Conservation (phyloP, 2,329 filamentous ascomycete genomes). For the Colletotrichum agaves region DNA sequence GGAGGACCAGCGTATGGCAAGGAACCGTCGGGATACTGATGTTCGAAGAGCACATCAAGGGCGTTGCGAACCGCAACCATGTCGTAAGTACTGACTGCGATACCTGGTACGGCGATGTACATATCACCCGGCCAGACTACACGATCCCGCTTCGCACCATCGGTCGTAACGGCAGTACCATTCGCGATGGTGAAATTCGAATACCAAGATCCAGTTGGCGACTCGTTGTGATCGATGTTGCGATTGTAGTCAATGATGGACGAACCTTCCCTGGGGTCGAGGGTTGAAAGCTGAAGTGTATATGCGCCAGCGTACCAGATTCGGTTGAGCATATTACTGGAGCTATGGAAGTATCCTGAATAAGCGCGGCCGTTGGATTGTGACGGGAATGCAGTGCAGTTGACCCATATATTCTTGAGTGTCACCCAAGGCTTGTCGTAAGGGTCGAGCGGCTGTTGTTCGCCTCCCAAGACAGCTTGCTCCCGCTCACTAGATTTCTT, state of each 20-base stretch:
- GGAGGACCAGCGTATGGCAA: constrained; percentile 63
- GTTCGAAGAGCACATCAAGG: constrained; percentile 53
- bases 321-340: constrained; percentile 56
- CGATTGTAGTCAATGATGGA: constrained; percentile 50
- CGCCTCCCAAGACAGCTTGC: constrained; percentile 38
- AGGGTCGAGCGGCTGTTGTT: neutral
- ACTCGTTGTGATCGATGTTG: constrained; percentile 44
- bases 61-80: constrained; percentile 57
- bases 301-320: constrained; percentile 57
- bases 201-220: constrained; percentile 48
- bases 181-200: constrained; percentile 47
- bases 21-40: constrained; percentile 54
- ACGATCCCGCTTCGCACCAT: constrained; percentile 66
- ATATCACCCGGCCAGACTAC: constrained; percentile 69
- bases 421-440: constrained; percentile 44
- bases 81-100: constrained; percentile 37
- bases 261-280: constrained; percentile 48
- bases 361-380: constrained; percentile 59
- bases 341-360: constrained; percentile 56
- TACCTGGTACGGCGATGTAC: constrained; percentile 51
- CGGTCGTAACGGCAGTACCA: constrained; percentile 49
- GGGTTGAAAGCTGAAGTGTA: constrained; percentile 49
- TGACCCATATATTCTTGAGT: constrained; percentile 50
- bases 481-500: constrained; percentile 41
- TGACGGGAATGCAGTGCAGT: constrained; percentile 53